Evolutionary conservation across 257 asterid genomes (phyloP).

Genomic region (Nemophila menziesii): DNA sequence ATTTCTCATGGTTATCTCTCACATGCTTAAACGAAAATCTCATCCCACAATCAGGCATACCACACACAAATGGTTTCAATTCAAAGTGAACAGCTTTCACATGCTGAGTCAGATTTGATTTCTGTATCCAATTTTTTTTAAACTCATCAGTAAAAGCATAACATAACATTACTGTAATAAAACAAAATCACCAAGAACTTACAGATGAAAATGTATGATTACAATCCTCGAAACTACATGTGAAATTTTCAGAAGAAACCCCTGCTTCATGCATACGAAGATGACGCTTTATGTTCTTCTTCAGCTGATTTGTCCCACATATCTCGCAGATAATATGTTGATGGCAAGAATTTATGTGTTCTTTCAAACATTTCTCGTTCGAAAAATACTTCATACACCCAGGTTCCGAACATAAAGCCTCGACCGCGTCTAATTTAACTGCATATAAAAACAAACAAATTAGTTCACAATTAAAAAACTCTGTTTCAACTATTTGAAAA

Average conservation of each 20-base stretch:
- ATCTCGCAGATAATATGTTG: slow-evolving; percentile 51
- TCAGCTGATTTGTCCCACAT: slow-evolving; percentile 69
- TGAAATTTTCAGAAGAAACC: slow-evolving; percentile 26
- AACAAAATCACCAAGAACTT: slow-evolving; percentile 9
- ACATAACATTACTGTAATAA: not conserved
- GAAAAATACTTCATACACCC: slow-evolving; percentile 79
- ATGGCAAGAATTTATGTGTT: slow-evolving; percentile 58
- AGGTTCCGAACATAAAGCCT: slow-evolving; percentile 67
- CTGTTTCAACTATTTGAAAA: too few species aligned
- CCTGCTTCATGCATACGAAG: slow-evolving; percentile 45
- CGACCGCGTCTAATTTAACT: slow-evolving; percentile 67
- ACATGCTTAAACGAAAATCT: slow-evolving; percentile 77
- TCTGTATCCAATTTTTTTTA: slow-evolving; percentile 22
- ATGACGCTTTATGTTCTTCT: slow-evolving; percentile 83
- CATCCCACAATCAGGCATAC: slow-evolving; percentile 51
- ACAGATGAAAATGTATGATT: slow-evolving; percentile 51
- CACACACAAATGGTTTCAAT: slow-evolving; percentile 48
- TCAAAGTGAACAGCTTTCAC: slow-evolving; percentile 60
- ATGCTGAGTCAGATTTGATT: slow-evolving; percentile 68
- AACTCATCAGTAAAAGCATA: not conserved
- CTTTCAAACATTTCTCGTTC: slow-evolving; percentile 59
- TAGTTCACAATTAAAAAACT: not conserved
- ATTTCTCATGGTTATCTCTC: slow-evolving; percentile 72
- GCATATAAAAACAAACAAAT: slow-evolving; percentile 13
- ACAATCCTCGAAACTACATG: slow-evolving; percentile 54